These are phyloP conservation scores for Populus deltoides DNA, from an alignment of 345 rosid genomes.

Conservation along the genomic window DNA sequence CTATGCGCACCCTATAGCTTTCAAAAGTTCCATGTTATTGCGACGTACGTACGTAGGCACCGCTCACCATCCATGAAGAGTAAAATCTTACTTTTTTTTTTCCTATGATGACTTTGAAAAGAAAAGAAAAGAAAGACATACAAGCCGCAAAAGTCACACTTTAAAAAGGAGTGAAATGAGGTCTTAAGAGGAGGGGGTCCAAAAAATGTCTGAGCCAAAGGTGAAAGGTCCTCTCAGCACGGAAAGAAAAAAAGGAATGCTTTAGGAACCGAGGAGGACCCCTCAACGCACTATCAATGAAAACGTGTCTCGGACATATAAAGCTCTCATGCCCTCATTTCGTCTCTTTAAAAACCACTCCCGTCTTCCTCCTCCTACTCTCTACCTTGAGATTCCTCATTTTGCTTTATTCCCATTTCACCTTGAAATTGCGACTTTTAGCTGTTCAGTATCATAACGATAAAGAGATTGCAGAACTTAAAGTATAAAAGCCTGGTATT, in stretches of 20 bases:
- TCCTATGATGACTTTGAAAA: constrained; percentile 22
- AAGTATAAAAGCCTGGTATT: background rate
- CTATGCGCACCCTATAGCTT: background rate
- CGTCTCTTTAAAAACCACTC: background rate
- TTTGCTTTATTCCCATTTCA: background rate
- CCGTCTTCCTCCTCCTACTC: background rate
- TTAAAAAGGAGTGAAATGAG: constrained; percentile 21
- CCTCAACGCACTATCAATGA: constrained; percentile 12
- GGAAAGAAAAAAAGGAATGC: constrained; percentile 29
- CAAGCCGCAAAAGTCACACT: constrained; percentile 24
- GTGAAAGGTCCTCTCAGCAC: constrained; percentile 18
- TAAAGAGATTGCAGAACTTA: background rate
- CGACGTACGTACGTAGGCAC: background rate
- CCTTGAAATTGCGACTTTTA: background rate
- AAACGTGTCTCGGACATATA: constrained; percentile 29
- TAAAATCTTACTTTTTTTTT: background rate
- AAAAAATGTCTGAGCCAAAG: constrained; percentile 25
- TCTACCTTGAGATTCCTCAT: constrained; percentile 15
- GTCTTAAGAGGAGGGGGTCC: constrained; percentile 18
- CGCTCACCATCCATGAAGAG: background rate
- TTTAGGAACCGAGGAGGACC: constrained; percentile 35
- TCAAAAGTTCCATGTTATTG: background rate
- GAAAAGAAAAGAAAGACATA: background rate
- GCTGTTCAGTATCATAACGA: background rate
- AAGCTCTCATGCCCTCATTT: background rate